Evolutionary conservation across 176 grass and related monocot genomes (phyloP).

Genomic region (Pontederia paniculata): DNA sequence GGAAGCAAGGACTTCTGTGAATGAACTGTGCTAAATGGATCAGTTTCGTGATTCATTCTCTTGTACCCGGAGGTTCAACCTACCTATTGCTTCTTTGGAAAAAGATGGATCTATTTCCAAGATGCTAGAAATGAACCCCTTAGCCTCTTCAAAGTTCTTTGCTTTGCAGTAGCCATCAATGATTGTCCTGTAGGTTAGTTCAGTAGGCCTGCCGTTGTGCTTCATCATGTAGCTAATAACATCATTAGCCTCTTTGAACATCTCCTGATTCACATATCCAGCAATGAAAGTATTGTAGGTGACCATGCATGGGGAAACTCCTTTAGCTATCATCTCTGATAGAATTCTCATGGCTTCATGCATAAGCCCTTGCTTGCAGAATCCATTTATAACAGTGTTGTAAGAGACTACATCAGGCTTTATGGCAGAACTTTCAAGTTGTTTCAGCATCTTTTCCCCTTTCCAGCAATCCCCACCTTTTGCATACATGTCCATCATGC

Average conservation of each 20-base stretch:
- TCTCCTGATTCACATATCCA: constrained; percentile 56
- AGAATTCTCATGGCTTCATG: constrained; percentile 69
- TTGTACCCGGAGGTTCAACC: constrained; percentile 19
- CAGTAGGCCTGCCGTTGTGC: constrained; percentile 51
- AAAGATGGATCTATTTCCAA: constrained; percentile 32
- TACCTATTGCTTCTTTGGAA: constrained; percentile 25
- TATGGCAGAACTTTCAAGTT: constrained; percentile 39
- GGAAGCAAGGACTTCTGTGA: no score
- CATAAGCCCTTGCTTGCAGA: constrained; percentile 84
- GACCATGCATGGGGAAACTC: constrained; percentile 44
- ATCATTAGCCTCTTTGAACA: constrained; percentile 65
- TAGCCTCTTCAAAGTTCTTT: constrained; percentile 48
- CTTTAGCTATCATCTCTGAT: constrained; percentile 57
- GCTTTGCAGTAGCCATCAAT: constrained; percentile 57
- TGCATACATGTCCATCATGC: constrained; percentile 86
- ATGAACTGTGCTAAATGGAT: neutral
- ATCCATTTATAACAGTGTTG: constrained; percentile 93
- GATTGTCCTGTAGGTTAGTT: constrained; percentile 64
- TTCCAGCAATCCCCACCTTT: constrained; percentile 71
- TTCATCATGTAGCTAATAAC: constrained; percentile 80
- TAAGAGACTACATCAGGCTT: constrained; percentile 76
- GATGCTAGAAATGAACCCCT: constrained; percentile 36
- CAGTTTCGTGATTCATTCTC: constrained; percentile 6
- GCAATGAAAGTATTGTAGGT: constrained; percentile 72
- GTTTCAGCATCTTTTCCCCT: constrained; percentile 60